Evolutionary conservation across 306 rosid species (phyloP), one percentile per base, ranked within the genome.

Genomic region (Senna siamea): DNA sequence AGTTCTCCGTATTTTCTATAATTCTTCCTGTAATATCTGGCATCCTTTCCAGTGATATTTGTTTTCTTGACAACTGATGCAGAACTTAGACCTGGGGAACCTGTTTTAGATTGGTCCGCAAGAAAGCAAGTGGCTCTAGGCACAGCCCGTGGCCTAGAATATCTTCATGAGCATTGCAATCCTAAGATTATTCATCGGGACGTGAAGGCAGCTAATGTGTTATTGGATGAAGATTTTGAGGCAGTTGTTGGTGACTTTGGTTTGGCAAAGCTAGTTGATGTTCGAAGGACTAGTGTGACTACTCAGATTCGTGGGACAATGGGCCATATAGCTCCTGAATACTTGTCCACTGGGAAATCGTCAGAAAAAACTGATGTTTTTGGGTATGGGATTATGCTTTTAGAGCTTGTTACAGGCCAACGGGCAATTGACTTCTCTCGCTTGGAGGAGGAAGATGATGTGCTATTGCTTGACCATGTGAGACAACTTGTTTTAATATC

Each of bases 321-420:
- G 98, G 98, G 98, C 69, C 98, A 93, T 85, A 93, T 93, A 82
- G 98, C 97, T 74, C 98, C 98, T 8, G 98, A 93, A 69, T 93
- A 93, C 83, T 79, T 93, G 87, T 91, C 98, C 41, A 91, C 96
- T 0, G 98, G 98, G 72, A 93, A 91, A 76, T 87, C 98, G 77
- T 93, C 97, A 23, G 97, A 87, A 75, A 93, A 85, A 83, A 93
- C 98, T 0, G 98, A 93, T 76, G 90, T 93, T 85, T 93, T 93
- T 61, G 91, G 98, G 59, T 93, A 93, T n/a, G 98, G 98, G 34
- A 82, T 93, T 50, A 89, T 91, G 97, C 97, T 93, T 73, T 78
- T 93, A 78, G 98, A 93, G 74, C 89, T 93, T 60, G 96, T 91
- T 26, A 90, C 97, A 4, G 98, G 98, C 56, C 97, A 93, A 61